Evolutionary conservation across 768 basidiomycete species (phyloP).

Genomic region (Pleurotus salmoneostramineus): DNA sequence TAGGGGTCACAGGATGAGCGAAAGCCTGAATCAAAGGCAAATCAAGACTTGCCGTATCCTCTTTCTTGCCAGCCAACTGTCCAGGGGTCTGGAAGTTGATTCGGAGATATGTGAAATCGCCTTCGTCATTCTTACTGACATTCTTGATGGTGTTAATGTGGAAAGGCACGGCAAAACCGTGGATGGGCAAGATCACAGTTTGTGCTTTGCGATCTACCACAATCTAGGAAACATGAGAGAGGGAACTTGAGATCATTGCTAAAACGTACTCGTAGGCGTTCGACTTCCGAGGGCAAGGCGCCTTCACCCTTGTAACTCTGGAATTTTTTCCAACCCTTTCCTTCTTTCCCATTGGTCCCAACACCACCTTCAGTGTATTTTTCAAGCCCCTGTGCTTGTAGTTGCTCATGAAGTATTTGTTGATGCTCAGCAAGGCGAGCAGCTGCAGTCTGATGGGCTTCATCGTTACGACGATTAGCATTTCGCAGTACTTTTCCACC

Average conservation of each 20-base stretch:
- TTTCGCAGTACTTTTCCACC: conserved; percentile 86
- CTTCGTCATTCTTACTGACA: conserved; percentile 95
- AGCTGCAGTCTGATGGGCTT: conserved; percentile 72
- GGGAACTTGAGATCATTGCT: neutral
- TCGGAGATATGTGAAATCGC: conserved; percentile 88
- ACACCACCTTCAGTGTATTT: conserved; percentile 82
- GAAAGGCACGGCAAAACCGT: conserved; percentile 95
- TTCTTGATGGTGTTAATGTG: conserved; percentile 99
- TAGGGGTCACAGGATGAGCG: conserved; percentile 8
- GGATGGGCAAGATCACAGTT: conserved; percentile 87
- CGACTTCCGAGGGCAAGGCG: conserved; percentile 81
- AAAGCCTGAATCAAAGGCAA: neutral
- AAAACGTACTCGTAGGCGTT: conserved; percentile 66
- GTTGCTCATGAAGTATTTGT: conserved; percentile 66
- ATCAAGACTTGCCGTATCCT: conserved; percentile 71
- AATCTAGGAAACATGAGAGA: conserved; percentile 47
- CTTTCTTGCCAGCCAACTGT: conserved; percentile 96
- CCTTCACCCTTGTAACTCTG: conserved; percentile 96
- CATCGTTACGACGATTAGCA: conserved; percentile 87
- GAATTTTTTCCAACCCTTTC: conserved; percentile 93
- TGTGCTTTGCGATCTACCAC: conserved; percentile 87
- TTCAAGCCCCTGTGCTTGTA: conserved; percentile 78
- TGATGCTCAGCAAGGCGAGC: conserved; percentile 89
- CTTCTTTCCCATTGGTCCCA: conserved; percentile 73
- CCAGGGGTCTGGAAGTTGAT: conserved; percentile 99